These are phyloP conservation scores for Sporopachydermia lactativora DNA, from an alignment of 805 yeast species.

Conservation along the genomic window DNA sequence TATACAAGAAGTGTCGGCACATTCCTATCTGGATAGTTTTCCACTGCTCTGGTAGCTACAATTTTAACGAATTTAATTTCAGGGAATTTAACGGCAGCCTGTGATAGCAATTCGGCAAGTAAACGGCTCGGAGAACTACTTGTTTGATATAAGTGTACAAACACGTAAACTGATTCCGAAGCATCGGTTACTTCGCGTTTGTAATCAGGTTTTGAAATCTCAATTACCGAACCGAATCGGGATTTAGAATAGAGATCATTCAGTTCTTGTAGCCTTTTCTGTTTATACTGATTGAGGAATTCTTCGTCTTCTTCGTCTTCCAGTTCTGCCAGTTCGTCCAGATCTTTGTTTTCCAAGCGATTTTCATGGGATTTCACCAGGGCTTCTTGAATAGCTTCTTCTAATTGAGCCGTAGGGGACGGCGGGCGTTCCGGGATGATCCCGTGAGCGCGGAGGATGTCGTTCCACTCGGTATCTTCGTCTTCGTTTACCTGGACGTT, in stretches of 20 bases:
- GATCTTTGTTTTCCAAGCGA: constrained; percentile 58
- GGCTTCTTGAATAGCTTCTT: constrained; percentile 79
- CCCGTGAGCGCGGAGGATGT: constrained; percentile 79
- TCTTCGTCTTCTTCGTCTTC: constrained; percentile 79
- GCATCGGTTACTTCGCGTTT: constrained; percentile 75
- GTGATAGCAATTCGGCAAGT: constrained; percentile 39
- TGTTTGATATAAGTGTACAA: constrained; percentile 63
- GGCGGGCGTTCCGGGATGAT: constrained; percentile 86
- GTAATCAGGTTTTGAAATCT: constrained; percentile 80
- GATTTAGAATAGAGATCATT: constrained; percentile 38
- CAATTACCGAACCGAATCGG: constrained; percentile 62
- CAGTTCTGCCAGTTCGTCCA: constrained; percentile 73
- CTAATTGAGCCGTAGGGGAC: constrained; percentile 76
- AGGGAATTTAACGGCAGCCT: constrained; percentile 50
- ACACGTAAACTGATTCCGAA: constrained; percentile 47
- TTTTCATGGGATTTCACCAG: constrained; percentile 67
- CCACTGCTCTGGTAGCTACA: constrained; percentile 82
- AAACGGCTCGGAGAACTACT: constrained; percentile 63
- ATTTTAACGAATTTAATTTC: constrained; percentile 90
- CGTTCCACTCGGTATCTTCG: constrained; percentile 99
- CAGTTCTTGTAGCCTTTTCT: constrained; percentile 65
- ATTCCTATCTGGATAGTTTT: constrained; percentile 77
- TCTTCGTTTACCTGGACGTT: constrained; percentile 78
- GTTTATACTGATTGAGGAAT: constrained; percentile 63
- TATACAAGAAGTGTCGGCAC: constrained; percentile 87